Evolutionary conservation across 805 yeast genomes (phyloP).

Genomic region (Ogataea siamensis): DNA sequence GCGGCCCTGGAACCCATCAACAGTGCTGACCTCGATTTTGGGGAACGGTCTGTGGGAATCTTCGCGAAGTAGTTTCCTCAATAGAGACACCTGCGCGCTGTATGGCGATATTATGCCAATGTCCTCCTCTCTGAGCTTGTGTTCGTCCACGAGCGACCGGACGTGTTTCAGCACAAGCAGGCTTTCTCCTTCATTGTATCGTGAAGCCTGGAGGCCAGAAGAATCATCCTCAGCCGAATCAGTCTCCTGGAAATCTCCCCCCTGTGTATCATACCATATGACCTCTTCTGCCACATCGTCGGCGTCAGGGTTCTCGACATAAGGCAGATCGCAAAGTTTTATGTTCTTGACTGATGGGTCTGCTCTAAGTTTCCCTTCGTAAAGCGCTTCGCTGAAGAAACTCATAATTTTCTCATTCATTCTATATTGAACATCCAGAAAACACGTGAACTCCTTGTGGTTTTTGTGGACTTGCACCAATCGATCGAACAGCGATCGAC

Average conservation of each 20-base stretch:
- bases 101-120: conserved; percentile 93
- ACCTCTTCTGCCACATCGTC: conserved; percentile 56
- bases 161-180: conserved; percentile 59
- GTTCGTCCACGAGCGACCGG: conserved; percentile 40
- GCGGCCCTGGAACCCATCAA: conserved; percentile 96
- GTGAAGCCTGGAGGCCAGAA: conserved; percentile 45
- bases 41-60: conserved; percentile 31
- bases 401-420: conserved; percentile 80
- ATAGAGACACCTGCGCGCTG: conserved; percentile 72
- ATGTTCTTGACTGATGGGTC: conserved; percentile 54
- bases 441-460: conserved; percentile 44
- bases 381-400: conserved; percentile 69
- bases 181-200: conserved; percentile 76
- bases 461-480: conserved; percentile 49
- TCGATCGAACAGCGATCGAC: conserved; percentile 78
- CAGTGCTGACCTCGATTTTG: conserved; percentile 75
- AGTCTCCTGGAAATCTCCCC: conserved; percentile 74
- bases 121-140: conserved; percentile 50
- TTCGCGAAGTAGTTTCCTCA: conserved; percentile 46
- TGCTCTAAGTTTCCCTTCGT: conserved; percentile 62
- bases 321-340: conserved; percentile 52
- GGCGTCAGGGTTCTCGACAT: conserved; percentile 34
- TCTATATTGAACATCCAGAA: conserved; percentile 80
- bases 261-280: conserved; percentile 92
- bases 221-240: conserved; percentile 34